Conservation (phyloP, 208 protist genomes). For the Novymonas esmeraldas region DNA sequence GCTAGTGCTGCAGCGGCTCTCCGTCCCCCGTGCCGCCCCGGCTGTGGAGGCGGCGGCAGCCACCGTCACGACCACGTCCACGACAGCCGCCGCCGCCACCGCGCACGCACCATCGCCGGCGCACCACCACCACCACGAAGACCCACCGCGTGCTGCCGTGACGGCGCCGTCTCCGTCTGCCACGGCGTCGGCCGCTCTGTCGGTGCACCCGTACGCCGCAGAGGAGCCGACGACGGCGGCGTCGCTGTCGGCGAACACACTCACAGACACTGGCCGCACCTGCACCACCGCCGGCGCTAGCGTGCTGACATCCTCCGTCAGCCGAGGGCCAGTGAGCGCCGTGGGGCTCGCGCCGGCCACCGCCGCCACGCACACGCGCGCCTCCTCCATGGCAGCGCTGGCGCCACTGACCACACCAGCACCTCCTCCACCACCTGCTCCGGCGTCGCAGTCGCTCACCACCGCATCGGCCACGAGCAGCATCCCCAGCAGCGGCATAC, state of each 20-base stretch:
- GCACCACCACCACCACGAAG: background rate
- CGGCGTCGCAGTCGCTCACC: background rate
- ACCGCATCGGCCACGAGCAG: background rate
- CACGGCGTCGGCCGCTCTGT: background rate
- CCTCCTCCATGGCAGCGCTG: background rate
- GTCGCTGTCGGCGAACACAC: conserved; percentile 2
- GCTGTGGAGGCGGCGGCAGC: too few species aligned
- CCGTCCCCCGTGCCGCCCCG: background rate
- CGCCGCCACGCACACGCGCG: background rate
- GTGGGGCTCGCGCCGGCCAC: too few species aligned
- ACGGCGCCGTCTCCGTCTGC: background rate
- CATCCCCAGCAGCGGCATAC: background rate
- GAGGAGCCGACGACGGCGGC: background rate
- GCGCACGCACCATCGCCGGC: background rate
- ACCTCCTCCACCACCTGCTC: background rate
- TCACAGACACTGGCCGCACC: conserved; percentile 13
- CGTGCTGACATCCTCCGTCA: background rate
- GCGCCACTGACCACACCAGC: background rate
- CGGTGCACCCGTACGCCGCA: background rate
- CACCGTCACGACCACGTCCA: too few species aligned
- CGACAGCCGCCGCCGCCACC: background rate
- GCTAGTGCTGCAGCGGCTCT: conserved; percentile 6
- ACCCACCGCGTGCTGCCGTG: background rate
- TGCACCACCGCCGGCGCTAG: background rate
- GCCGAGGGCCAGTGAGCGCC: too few species aligned